Base-by-base conservation (phyloP, 148 eudicot species). In the Rhododendron griersonianum region DNA sequence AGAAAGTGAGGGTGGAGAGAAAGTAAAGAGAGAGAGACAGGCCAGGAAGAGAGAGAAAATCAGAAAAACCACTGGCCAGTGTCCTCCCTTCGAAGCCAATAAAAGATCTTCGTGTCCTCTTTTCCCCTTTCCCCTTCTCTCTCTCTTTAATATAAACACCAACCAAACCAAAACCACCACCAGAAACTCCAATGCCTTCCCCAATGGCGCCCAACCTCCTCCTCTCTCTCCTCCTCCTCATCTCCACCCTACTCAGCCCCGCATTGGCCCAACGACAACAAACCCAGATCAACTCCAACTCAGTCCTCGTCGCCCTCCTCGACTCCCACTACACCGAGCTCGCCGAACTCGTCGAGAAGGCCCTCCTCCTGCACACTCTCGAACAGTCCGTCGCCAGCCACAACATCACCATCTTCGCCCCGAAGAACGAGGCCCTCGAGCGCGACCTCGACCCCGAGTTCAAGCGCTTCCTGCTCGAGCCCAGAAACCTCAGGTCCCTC, bases 271-370 rank as follows among this genome's bases (percentile, higher is more conserved):
- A 69, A 59, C 50, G 81, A 11, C 87, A 57, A 28, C 84, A 55
- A n/a, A 30, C 57, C 69, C 93, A 88, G 78, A 89, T 93, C 86
- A 91, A 91, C 86, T 93, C 95, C 9, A 93, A 93, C 87, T 93
- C 95, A 0, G 91, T 93, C 21, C 84, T 93, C n/a, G 91, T 93
- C 0, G 95, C 94, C 0, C 88, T 93, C 1, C 87, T 93, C 15
- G 95, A 93, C 86, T 93, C 95, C 7, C 95, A 87, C 84, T 93
- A 92, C 78, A 91, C 95, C 37, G 94, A 93, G 53, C 75, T 93
- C 5, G 90, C 94, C 11, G 95, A 92, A 81, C 84, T 93, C 3
- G 91, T 93, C 2, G 95, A 93, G 74, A 93, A 93, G 28, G 95
- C 95, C 2, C 89, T 91, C 3, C 88, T 93, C 0, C 63, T 93